Evolutionary conservation across 129 eudicot genomes (phyloP).

Genomic region (Chrysanthemum makinoi): DNA sequence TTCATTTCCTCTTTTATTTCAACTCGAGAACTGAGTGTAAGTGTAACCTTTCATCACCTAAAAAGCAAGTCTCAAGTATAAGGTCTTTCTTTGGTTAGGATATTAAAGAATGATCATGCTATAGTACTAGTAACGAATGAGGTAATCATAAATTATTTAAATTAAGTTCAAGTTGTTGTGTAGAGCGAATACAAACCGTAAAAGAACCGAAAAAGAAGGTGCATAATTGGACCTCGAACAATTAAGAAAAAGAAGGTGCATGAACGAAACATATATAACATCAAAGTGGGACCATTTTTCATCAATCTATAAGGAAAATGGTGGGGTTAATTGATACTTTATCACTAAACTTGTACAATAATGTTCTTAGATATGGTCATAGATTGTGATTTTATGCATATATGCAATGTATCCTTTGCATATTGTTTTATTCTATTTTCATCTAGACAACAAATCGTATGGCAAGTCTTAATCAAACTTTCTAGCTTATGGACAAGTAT

Average conservation of each 20-base stretch:
- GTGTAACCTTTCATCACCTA: neutral
- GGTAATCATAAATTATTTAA: too few relatives aligned
- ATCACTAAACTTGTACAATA: constrained; percentile 17
- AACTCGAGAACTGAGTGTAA: too few relatives aligned
- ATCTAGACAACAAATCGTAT: constrained; percentile 22
- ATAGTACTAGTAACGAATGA: neutral
- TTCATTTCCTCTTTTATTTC: too few relatives aligned
- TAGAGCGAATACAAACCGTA: constrained; percentile 3
- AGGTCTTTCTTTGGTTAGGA: neutral
- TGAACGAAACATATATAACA: constrained; percentile 15
- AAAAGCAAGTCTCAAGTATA: neutral
- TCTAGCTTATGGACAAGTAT: constrained; percentile 19
- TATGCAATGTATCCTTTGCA: constrained; percentile 24
- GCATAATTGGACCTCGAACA: constrained; percentile 12
- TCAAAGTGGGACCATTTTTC: constrained; percentile 8
- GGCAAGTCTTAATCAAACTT: constrained; percentile 31
- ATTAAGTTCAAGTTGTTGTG: constrained; percentile 19
- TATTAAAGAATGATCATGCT: neutral
- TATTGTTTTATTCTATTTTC: constrained; percentile 22
- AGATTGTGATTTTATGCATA: constrained; percentile 23
- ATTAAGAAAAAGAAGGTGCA: constrained; percentile 25
- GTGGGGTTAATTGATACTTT: constrained; percentile 12
- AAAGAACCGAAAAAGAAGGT: neutral
- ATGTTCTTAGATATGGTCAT: constrained; percentile 26
- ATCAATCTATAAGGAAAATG: constrained; percentile 16